These are phyloP conservation scores for Diphasiastrum complanatum DNA, from an alignment of 83 land plant species.

Conservation along the genomic window DNA sequence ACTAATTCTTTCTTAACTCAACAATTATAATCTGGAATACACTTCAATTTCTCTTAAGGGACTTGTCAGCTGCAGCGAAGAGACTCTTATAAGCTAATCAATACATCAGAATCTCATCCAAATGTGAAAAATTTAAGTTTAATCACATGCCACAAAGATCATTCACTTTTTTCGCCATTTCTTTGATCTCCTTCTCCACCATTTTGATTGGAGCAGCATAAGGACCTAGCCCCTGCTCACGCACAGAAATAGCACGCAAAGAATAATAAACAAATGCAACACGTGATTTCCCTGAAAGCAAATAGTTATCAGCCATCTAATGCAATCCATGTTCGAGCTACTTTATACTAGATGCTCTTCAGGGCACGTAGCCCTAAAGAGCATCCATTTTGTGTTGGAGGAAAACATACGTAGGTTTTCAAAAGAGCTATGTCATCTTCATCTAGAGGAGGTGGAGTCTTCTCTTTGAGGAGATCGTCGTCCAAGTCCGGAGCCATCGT, in stretches of 20 bases:
- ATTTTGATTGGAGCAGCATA: slow-evolving; percentile 75
- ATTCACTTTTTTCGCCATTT: slow-evolving; percentile 77
- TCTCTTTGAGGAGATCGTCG: slow-evolving; percentile 64
- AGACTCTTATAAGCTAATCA: too few relatives aligned
- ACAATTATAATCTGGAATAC: too few relatives aligned
- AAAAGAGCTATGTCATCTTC: slow-evolving; percentile 96
- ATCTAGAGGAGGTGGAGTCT: slow-evolving; percentile 85
- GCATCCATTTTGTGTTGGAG: background rate
- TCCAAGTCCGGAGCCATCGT: too few relatives aligned
- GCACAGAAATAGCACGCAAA: background rate
- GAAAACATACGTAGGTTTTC: slow-evolving; percentile 68
- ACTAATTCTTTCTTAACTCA: too few relatives aligned
- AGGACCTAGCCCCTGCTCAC: slow-evolving; percentile 80
- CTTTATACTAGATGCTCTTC: background rate
- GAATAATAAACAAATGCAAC: background rate
- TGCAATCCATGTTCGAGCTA: slow-evolving; percentile 5
- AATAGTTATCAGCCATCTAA: slow-evolving; percentile 1
- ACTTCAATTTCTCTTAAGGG: too few relatives aligned
- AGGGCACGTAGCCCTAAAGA: background rate
- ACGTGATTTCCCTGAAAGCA: background rate
- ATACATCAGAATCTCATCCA: too few relatives aligned
- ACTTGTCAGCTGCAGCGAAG: too few relatives aligned
- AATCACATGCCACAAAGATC: slow-evolving; percentile 62
- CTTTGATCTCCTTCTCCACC: slow-evolving; percentile 89
- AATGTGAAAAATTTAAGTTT: too few relatives aligned